phyloP scores from a whole-genome alignment of 202 grass and related monocot genomes.

The Cymbopogon flexuosus region DNA sequence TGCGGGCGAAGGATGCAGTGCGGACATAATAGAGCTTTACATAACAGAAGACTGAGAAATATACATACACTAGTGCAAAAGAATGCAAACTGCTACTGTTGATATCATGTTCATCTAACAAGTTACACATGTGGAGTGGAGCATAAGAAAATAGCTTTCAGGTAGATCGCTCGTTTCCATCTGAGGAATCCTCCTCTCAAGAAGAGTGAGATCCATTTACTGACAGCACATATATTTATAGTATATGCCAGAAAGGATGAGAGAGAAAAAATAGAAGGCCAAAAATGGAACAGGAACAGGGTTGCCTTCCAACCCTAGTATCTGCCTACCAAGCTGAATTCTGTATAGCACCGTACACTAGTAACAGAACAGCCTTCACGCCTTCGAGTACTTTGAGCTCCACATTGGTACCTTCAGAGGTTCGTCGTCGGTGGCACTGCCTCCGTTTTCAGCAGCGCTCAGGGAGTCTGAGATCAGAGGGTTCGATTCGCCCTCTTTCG shows the following conservation, averaged over 20 bases:
- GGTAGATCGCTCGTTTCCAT: too few relatives aligned
- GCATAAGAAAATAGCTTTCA: conserved; percentile 19
- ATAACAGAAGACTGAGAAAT: background rate
- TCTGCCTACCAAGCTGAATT: conserved; percentile 41
- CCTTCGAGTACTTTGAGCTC: conserved; percentile 53
- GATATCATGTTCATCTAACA: background rate
- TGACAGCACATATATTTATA: conserved; percentile 35
- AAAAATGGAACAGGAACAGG: conserved; percentile 45
- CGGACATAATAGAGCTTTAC: too few relatives aligned
- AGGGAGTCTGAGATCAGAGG: conserved; percentile 58
- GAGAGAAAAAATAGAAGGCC: background rate
- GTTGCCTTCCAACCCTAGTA: conserved; percentile 53
- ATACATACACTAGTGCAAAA: background rate
- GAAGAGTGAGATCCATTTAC: conserved; percentile 32
- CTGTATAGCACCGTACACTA: conserved; percentile 34
- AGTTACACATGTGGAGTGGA: background rate
- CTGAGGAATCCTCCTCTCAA: too few relatives aligned
- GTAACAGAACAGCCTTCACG: conserved; percentile 17
- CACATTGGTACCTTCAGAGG: conserved; percentile 54
- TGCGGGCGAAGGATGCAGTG: background rate
- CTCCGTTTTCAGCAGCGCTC: conserved; percentile 39
- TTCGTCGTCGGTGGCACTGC: conserved; percentile 25
- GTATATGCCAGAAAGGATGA: conserved; percentile 24
- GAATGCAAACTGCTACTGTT: background rate
- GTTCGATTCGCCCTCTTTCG: conserved; percentile 60